Evolutionary conservation across 2,329 filamentous ascomycete genomes (phyloP), one percentile per base, ranked within the genome.

Genomic region (Aureobasidium namibiae): DNA sequence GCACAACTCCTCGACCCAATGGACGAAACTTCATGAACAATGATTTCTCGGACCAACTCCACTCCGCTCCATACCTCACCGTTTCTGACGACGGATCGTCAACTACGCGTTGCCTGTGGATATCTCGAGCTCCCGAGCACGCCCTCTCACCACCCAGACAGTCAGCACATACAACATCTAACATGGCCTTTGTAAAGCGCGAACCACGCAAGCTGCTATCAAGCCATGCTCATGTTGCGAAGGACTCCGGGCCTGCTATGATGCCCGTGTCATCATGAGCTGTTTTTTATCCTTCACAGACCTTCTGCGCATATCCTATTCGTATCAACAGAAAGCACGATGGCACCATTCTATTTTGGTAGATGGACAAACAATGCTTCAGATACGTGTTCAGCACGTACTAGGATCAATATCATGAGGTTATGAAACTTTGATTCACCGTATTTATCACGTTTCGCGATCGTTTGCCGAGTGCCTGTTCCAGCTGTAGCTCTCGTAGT

Each of bases 21-120:
- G 54, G 54, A 56, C n/a, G 53, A 57, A 23, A 57, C 42, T n/a
- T 36, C 54, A 14, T 57, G 54, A 57, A 31, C 13, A 2, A 18
- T 23, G 16, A 18, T 24, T 7, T n/a, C 9, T 10, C 18, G 8
- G 26, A 23, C 2, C 34, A 1, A 52, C 34, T 16, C 14, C 33
- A n/a, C 13, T 5, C 29, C 23, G n/a, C n/a, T n/a, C n/a, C n/a
- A 18, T 29, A 18, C 21, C 34, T 1, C 23, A 11, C 23, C 33
- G 39, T 16, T 4, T 13, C 10, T 1, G 23, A 29, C 39, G 23
- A 24, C 13, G 2, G 3, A 8, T 8, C 3, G 18, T 16, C 21
- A 14, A 23, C 1, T 16, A 18, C 13, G 8, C 13, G 7, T 16
- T 52, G 23, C 14, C 18, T n/a, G 7, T 16, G 13, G 11, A 10